Evolutionary conservation across 768 basidiomycete genomes (phyloP), one percentile per base, ranked within the genome.

Genomic region (Lentinula edodes): DNA sequence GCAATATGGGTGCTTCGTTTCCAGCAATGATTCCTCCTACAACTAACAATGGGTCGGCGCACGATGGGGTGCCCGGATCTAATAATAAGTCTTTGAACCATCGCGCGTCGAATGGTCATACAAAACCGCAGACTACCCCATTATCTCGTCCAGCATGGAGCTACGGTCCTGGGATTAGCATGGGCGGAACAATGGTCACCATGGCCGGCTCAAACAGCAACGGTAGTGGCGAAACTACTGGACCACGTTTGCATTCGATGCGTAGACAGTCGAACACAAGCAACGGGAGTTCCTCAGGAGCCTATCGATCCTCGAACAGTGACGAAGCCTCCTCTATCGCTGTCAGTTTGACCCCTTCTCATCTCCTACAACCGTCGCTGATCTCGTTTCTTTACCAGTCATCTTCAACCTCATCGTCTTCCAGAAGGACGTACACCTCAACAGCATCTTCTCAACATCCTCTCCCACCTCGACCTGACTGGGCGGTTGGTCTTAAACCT

Each of bases 401-500:
- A 35, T 91, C 90, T 51, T 88, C 88, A 12, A 86, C 86, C 1
- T 91, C 92, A 6, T 91, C 90, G 0, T 91, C 90, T 1, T 93
- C 91, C 42, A 82, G 88, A 42, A 82, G 85, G 64, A 90, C 89
- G 6, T 90, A 83, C 65, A 89, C 89, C 1, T 91, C 90, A 38
- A 83, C 82, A 0, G 78, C 88, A 5, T 90, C 90, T 3, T 20
- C 81, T 80, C 80, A 91, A 74, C 85, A 87, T 61, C 92, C 91
- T 13, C 79, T 94, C 42, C 92, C 92, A 3, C 76, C 90, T 2
- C 81, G 92, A 61, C 92, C 92, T 43, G 92, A 94, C 70, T 94
- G 93, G 92, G 91, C 92, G 16, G 89, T 93, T 4, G 90, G 90
- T 15, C 77, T 93, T 38, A 91, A 88, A 70, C 83, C 90, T 0